phyloP scores from a whole-genome alignment of 495 filamentous ascomycete species.

The Cercophora samala region DNA sequence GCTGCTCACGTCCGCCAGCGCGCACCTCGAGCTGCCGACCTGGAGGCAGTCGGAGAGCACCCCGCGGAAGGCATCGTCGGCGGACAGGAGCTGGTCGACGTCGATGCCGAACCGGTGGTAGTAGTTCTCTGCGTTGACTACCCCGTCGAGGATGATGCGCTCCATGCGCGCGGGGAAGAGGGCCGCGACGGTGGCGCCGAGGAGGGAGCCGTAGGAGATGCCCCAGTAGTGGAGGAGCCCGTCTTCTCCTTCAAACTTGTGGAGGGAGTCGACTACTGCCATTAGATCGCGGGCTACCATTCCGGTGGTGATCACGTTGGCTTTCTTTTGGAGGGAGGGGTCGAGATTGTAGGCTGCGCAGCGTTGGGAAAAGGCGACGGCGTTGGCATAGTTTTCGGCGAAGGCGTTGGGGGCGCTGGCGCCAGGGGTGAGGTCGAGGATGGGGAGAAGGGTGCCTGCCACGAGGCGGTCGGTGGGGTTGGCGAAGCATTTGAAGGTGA shows the following conservation, averaged over 20 bases:
- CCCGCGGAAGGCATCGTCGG: conserved; percentile 12
- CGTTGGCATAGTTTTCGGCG: conserved; percentile 6
- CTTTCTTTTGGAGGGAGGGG: conserved; percentile 20
- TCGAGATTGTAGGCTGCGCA: conserved; percentile 17
- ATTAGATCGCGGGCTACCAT: conserved; percentile 45
- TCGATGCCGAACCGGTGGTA: conserved; percentile 20
- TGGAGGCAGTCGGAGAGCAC: conserved; percentile 7
- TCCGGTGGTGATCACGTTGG: conserved; percentile 35
- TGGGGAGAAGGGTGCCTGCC: background rate
- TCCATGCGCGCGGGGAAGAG: conserved; percentile 41
- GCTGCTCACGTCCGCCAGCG: conserved; percentile 4
- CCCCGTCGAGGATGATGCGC: conserved; percentile 36
- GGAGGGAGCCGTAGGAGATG: conserved; percentile 57
- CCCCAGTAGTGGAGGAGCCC: conserved; percentile 48
- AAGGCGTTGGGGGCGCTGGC: conserved; percentile 3
- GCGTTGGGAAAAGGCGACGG: background rate
- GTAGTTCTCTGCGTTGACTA: conserved; percentile 36
- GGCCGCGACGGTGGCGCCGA: conserved; percentile 49
- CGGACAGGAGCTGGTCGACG: conserved; percentile 8
- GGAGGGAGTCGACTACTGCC: conserved; percentile 40
- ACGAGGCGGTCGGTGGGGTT: conserved; percentile 8
- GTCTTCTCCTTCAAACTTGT: conserved; percentile 29
- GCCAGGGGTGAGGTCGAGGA: conserved; percentile 3
- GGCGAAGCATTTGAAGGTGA: conserved; percentile 39
- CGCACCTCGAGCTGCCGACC: conserved; percentile 4